phyloP scores from a whole-genome alignment of 2,329 filamentous ascomycete species.

The Aspergillus hiratsukae region DNA sequence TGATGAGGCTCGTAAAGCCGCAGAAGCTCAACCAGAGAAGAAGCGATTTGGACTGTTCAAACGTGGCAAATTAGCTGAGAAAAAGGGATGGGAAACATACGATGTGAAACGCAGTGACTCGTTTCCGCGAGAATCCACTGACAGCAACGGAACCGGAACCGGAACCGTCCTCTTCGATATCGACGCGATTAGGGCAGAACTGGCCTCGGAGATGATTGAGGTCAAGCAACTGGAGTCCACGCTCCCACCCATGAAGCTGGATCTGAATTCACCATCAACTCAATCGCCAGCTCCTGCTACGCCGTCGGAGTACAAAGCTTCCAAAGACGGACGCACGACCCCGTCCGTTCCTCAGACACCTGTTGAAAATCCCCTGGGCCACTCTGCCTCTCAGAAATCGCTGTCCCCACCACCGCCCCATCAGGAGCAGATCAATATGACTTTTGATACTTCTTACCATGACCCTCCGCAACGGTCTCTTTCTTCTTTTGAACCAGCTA shows the following conservation, averaged over 20 bases:
- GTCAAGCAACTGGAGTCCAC: constrained; percentile 83
- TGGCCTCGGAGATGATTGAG: constrained; percentile 67
- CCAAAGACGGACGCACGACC: constrained; percentile 40
- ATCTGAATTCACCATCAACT: constrained; percentile 40
- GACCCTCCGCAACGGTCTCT: constrained; percentile 28
- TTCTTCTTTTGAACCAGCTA: constrained; percentile 12
- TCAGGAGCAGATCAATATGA: constrained; percentile 56
- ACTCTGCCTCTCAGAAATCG: constrained; percentile 7
- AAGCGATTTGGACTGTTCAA: constrained; percentile 74
- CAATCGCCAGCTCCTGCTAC: constrained; percentile 15
- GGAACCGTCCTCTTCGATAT: constrained; percentile 80
- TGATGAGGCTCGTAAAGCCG: constrained; percentile 82
- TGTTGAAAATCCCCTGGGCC: constrained; percentile 13
- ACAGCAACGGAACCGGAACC: constrained; percentile 26
- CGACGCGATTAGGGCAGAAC: constrained; percentile 83
- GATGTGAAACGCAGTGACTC: constrained; percentile 55
- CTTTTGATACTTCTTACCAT: constrained; percentile 63
- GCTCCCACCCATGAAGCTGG: constrained; percentile 82
- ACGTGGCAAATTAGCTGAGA: constrained; percentile 66
- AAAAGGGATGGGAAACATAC: constrained; percentile 92
- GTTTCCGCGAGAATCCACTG: constrained; percentile 22
- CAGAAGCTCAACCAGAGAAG: constrained; percentile 74
- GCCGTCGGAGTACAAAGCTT: constrained; percentile 31
- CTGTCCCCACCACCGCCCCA: constrained; percentile 10
- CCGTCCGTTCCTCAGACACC: constrained; percentile 19